A percentile compares a stretch with the other conserved stretches of the same genome.
phyloP scores from a whole-genome alignment of 441 rosid species.

The Jatropha multifida region DNA sequence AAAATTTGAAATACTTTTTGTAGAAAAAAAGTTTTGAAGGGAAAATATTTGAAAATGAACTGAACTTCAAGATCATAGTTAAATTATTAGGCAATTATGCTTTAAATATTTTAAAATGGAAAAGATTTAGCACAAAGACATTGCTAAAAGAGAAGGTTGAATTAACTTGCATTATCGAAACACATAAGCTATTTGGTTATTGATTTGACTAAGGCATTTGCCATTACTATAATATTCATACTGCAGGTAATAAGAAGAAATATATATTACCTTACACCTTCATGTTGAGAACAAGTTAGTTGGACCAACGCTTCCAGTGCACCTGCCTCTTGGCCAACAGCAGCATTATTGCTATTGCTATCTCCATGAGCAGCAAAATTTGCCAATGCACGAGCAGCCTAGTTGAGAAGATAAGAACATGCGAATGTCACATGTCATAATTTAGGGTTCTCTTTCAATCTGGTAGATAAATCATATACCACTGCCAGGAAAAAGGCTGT shows the following conservation, averaged over 20 bases:
- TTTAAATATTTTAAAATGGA: background rate
- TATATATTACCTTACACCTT: conserved; percentile 48
- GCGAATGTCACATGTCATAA: background rate
- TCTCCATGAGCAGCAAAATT: conserved; percentile 62
- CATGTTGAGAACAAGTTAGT: conserved; percentile 45
- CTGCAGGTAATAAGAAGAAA: conserved; percentile 4
- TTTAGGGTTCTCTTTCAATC: conserved; percentile 5
- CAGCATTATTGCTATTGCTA: conserved; percentile 42
- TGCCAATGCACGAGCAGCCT: conserved; percentile 60
- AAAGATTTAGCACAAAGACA: conserved; percentile 1
- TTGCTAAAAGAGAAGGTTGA: background rate
- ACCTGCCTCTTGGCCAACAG: conserved; percentile 49
- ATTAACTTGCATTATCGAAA: background rate
- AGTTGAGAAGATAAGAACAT: conserved; percentile 8
- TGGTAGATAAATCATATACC: background rate
- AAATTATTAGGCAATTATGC: background rate
- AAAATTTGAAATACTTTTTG: too few relatives aligned
- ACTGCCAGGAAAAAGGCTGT: background rate
- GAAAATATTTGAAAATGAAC: background rate
- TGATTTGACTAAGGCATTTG: background rate
- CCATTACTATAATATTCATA: background rate
- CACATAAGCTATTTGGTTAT: background rate
- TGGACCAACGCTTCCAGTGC: conserved; percentile 52
- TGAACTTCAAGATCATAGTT: background rate
- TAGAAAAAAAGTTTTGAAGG: too few relatives aligned